These are phyloP conservation scores for Kwoniella shivajii DNA, from an alignment of 1,284 basidiomycete genomes.

Conservation along the genomic window DNA sequence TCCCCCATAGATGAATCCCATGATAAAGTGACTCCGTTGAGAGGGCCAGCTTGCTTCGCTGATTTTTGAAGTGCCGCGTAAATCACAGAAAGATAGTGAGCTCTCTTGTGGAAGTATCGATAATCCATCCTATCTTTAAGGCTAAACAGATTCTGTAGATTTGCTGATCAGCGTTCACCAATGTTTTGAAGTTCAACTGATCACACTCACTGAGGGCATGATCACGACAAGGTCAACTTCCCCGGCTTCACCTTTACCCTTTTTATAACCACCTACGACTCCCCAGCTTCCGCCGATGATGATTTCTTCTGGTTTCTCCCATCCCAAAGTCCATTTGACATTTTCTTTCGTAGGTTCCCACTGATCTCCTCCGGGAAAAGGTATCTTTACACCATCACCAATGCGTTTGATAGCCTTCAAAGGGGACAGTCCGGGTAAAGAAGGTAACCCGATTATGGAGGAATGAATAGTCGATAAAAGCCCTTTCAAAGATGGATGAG, in stretches of 20 bases:
- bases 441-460: conserved; percentile 61
- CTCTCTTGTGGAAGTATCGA: conserved; percentile 89
- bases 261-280: conserved; percentile 64
- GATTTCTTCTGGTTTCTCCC: conserved; percentile 59
- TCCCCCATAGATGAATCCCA: conserved; percentile 65
- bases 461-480: conserved; percentile 76
- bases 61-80: conserved; percentile 63
- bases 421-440: conserved; percentile 63
- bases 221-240: conserved; percentile 80
- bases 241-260: conserved; percentile 60
- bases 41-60: conserved; percentile 61
- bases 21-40: conserved; percentile 65
- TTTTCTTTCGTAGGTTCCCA: conserved; percentile 60
- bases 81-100: conserved; percentile 84
- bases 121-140: conserved; percentile 92
- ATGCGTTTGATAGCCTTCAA: conserved; percentile 66
- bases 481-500: conserved; percentile 60
- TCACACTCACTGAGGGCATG: conserved; percentile 73
- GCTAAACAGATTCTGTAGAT: conserved; percentile 66
- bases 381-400: conserved; percentile 62
- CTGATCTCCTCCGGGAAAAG: conserved; percentile 63
- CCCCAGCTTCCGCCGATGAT: conserved; percentile 57
- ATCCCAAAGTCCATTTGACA: conserved; percentile 70
- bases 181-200: neutral
- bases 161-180: neutral